Evolutionary conservation across 768 basidiomycete genomes (phyloP), one percentile per base, ranked within the genome.

Genomic region (Auriscalpium orientale): DNA sequence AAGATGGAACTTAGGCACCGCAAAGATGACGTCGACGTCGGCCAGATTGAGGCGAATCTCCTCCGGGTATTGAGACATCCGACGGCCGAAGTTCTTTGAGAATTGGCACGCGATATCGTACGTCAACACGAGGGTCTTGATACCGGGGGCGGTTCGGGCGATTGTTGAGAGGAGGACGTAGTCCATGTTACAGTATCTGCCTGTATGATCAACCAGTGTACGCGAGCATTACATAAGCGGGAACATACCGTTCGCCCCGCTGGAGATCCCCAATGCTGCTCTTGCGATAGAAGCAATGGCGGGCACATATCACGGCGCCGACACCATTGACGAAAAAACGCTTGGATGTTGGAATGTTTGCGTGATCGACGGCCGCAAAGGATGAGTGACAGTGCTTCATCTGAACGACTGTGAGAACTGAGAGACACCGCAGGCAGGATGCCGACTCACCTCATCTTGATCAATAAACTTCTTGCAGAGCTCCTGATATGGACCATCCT

Each of bases 161-260:
- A 59, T 9, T 18, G 47, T 57, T 2, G 51, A 49, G 16, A 54
- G 33, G 10, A 65, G 18, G 18, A 68, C 35, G 45, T 57, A 68
- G 46, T 67, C 64, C 37, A 68, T 59, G 38, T 63, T 68, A 21
- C 53, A 50, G 49, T 64, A 63, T 15, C 65, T 65, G 21, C 10
- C n/a, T n/a, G 36, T 1, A 8, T 20, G 38, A 40, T 9, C 8
- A 22, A 22, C 15, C 28, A 20, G 18, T 2, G 22, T 28, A 2
- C 22, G 22, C 2, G 5, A 28, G 5, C 5, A 28, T 3, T 5
- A 28, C 2, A 28, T 28, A 5, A 28, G 2, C 5, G 2, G 5
- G 2, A 4, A 40, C 36, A 11, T 16, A 55, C 54, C 15, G 2
- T 50, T 55, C 54, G 7, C 54, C 54, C 4, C 38, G 36, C 21